Evolutionary conservation across 352 stramenopile genomes (phyloP).

Genomic region (Hyaloperonospora brassicae): DNA sequence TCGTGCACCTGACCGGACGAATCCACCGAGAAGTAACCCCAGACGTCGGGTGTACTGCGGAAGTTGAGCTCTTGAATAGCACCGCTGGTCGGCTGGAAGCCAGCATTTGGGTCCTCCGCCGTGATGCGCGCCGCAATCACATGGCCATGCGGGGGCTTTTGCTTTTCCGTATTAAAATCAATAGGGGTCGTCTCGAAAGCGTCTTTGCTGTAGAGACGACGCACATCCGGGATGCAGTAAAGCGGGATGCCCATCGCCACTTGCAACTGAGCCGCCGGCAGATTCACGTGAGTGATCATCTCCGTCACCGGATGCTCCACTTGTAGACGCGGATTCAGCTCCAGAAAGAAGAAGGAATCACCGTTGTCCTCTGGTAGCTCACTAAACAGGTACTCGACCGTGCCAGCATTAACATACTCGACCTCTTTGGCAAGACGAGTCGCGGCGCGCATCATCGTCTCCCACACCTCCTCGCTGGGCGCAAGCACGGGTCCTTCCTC

Average conservation of each 20-base stretch:
- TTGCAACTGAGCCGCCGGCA: constrained; percentile 95
- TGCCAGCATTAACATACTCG: constrained; percentile 98
- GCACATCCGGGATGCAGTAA: constrained; percentile 97
- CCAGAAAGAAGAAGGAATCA: constrained; percentile 98
- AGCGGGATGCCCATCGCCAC: constrained; percentile 99
- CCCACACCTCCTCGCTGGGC: constrained; percentile 90
- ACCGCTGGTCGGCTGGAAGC: constrained; percentile 97
- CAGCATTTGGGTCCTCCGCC: constrained; percentile 98
- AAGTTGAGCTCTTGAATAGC: constrained; percentile 99
- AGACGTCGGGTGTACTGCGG: constrained; percentile 97
- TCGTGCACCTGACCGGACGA: constrained; percentile 98
- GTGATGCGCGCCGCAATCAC: constrained; percentile 99
- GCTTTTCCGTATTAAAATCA: constrained; percentile 90
- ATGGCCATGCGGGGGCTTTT: constrained; percentile 86
- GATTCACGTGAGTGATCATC: constrained; percentile 98
- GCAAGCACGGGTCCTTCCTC: constrained; percentile 97
- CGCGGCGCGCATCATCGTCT: constrained; percentile 96
- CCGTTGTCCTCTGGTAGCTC: constrained; percentile 87
- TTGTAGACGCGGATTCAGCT: constrained; percentile 99
- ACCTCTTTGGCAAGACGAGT: constrained; percentile 97
- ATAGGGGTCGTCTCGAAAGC: constrained; percentile 90
- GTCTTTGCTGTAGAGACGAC: constrained; percentile 94
- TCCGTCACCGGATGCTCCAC: constrained; percentile 99
- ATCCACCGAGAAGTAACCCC: constrained; percentile 99
- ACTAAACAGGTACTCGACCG: constrained; percentile 99